phyloP scores from a whole-genome alignment of 2,329 filamentous ascomycete genomes.

The Drechslerella dactyloides region DNA sequence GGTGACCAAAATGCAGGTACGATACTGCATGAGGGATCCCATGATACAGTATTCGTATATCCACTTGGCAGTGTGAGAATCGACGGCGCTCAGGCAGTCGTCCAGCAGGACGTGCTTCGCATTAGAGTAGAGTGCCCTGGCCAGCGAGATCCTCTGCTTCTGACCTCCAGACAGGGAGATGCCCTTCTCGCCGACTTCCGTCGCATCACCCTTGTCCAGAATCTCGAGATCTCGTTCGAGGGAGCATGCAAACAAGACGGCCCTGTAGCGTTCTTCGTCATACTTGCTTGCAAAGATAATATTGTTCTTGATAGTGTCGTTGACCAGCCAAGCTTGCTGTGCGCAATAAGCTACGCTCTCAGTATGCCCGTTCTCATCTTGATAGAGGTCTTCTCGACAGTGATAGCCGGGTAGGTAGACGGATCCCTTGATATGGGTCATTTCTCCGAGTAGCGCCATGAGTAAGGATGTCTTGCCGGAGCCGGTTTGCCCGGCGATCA shows the following conservation, averaged over 20 bases:
- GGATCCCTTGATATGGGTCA: slow-evolving; percentile 80
- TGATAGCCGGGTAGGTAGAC: slow-evolving; percentile 85
- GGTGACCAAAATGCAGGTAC: slow-evolving; percentile 93
- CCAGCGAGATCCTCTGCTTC: slow-evolving; percentile 95
- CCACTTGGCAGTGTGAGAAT: slow-evolving; percentile 97
- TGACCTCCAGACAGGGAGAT: slow-evolving; percentile 96
- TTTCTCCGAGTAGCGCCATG: slow-evolving; percentile 95
- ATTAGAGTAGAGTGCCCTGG: slow-evolving; percentile 95
- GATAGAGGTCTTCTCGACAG: slow-evolving; percentile 81
- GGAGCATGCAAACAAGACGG: slow-evolving; percentile 89
- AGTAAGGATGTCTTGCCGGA: slow-evolving; percentile 94
- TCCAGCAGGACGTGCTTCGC: slow-evolving; percentile 89
- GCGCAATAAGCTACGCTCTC: slow-evolving; percentile 96
- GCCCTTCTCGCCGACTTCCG: slow-evolving; percentile 93
- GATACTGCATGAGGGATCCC: slow-evolving; percentile 82
- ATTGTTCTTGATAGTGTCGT: slow-evolving; percentile 93
- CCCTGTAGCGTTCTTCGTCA: slow-evolving; percentile 80
- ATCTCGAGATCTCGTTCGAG: slow-evolving; percentile 90
- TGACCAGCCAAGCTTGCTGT: slow-evolving; percentile 95
- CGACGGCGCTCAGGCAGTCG: slow-evolving; percentile 93
- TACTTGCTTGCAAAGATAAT: slow-evolving; percentile 86
- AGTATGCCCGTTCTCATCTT: slow-evolving; percentile 82
- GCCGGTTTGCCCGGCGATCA: slow-evolving; percentile 90
- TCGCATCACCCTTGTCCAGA: slow-evolving; percentile 88
- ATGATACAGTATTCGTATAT: slow-evolving; percentile 93